Evolutionary conservation across 306 rosid genomes (phyloP), one percentile per base, ranked within the genome.

Genomic region (Trifolium pratense): DNA sequence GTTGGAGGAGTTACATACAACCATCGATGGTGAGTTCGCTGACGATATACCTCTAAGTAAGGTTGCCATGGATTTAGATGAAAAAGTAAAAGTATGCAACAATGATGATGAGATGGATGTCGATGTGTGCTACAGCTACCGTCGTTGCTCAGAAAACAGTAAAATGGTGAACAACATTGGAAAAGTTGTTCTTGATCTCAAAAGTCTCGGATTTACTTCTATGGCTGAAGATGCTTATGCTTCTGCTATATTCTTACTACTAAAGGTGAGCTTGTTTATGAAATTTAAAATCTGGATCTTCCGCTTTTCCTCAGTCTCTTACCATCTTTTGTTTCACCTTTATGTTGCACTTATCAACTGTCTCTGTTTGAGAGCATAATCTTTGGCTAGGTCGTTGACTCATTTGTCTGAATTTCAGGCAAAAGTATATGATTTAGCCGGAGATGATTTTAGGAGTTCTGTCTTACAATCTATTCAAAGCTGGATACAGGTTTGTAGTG

Each of bases 211-310:
- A 61, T 90, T 93, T 81, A 90, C 97, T 60, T 93, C 97, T 72
- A 86, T 90, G 97, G 89, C 98, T 53, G 98, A 93, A 81, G 97
- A 93, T 90, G 98, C 98, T 55, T 93, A 93, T 71, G 97, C 97
- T 75, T 93, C 97, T 78, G 97, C 91, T 58, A 93, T 93, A 32
- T 93, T 93, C 81, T 81, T 91, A 78, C 96, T 89, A 75, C 86
- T 93, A 16, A 90, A 90, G 92, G 97, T 93, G 81, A 81, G 75
- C 21, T 48, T 39, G 70, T 66, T 59, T 53, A 25, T 56, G 15
- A 66, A 67, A 45, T 64, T 63, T n/a, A 42, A 76, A 14, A 52
- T 61, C 55, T 40, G 70, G 34, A 56, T 56, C 64, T 81, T 40
- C 61, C 40, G 2, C 29, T 45, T 80, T 71, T 65, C 73, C 53